These are phyloP conservation scores for Coemansia biformis DNA, from an alignment of 192 early-diverging fungal genomes.

Conservation along the genomic window DNA sequence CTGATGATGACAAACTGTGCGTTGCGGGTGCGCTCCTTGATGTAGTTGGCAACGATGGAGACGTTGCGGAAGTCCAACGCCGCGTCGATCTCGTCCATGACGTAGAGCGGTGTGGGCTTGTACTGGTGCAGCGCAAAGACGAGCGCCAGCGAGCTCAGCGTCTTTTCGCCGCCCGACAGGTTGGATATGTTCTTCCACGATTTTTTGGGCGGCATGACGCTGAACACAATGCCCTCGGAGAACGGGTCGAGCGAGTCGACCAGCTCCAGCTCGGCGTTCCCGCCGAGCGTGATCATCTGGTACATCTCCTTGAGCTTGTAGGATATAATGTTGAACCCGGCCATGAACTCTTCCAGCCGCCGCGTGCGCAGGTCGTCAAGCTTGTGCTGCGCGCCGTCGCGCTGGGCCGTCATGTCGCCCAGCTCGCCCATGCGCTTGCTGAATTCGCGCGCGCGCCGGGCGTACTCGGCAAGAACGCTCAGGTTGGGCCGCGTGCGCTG, in stretches of 20 bases:
- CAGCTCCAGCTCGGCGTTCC: constrained; percentile 96
- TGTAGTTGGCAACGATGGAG: constrained; percentile 98
- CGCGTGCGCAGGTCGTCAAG: constrained; percentile 73
- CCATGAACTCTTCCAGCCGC: constrained; percentile 91
- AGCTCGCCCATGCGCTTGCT: constrained; percentile 66
- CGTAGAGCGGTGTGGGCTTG: constrained; percentile 98
- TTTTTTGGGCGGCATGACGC: constrained; percentile 99
- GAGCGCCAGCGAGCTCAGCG: constrained; percentile 93
- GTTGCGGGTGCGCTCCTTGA: constrained; percentile 93
- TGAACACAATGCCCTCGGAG: constrained; percentile 96
- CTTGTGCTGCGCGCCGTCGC: constrained; percentile 68
- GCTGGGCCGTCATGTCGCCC: constrained; percentile 62
- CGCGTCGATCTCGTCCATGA: constrained; percentile 99
- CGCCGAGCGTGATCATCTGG: constrained; percentile 98
- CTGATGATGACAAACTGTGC: constrained; percentile 99
- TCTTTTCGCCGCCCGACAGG: constrained; percentile 99
- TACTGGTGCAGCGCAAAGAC: constrained; percentile 99
- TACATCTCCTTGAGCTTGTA: constrained; percentile 99
- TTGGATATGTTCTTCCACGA: constrained; percentile 99
- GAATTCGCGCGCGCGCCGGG: constrained; percentile 71
- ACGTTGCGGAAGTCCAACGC: constrained; percentile 98
- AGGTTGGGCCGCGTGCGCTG: constrained; percentile 68
- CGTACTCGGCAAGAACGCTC: constrained; percentile 81
- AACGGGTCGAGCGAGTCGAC: constrained; percentile 96
- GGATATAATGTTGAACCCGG: constrained; percentile 89